phyloP scores from a whole-genome alignment of 345 rosid genomes.

The Salix exigua region DNA sequence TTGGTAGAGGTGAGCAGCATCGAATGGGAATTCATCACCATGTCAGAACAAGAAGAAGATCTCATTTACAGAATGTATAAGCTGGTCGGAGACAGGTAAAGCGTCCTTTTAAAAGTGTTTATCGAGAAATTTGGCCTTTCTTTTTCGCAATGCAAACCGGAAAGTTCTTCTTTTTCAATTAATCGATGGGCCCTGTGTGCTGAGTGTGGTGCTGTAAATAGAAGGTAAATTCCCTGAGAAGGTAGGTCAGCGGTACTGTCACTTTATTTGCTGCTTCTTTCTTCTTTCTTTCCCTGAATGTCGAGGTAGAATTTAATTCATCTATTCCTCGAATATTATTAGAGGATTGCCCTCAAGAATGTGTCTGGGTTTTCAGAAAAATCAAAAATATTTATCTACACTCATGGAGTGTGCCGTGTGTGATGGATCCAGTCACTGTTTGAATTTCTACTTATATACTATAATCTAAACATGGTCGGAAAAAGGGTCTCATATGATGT shows the following conservation, averaged over 20 bases:
- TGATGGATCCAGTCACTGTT: neutral
- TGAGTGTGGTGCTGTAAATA: neutral
- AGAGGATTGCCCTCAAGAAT: neutral
- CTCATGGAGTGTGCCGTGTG: neutral
- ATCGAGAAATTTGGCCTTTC: neutral
- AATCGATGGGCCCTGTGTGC: neutral
- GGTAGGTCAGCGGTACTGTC: neutral
- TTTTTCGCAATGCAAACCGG: neutral
- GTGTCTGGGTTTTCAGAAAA: neutral
- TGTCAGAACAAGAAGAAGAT: conserved; percentile 26
- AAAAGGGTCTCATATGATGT: neutral
- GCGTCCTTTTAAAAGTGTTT: neutral
- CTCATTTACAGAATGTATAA: conserved; percentile 22
- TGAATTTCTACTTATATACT: neutral
- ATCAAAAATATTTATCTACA: too few species aligned
- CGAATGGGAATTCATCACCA: conserved; percentile 22
- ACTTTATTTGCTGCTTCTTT: neutral
- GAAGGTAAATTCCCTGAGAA: neutral
- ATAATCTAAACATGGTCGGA: neutral
- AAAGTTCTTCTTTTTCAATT: neutral
- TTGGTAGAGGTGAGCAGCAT: conserved; percentile 23
- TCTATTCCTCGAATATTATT: neutral
- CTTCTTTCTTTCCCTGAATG: neutral
- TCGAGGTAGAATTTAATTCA: neutral
- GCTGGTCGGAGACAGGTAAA: conserved; percentile 25